Evolutionary conservation across 1,139 yeast genomes (phyloP).

Genomic region (Tardiomyces digboiensis): DNA sequence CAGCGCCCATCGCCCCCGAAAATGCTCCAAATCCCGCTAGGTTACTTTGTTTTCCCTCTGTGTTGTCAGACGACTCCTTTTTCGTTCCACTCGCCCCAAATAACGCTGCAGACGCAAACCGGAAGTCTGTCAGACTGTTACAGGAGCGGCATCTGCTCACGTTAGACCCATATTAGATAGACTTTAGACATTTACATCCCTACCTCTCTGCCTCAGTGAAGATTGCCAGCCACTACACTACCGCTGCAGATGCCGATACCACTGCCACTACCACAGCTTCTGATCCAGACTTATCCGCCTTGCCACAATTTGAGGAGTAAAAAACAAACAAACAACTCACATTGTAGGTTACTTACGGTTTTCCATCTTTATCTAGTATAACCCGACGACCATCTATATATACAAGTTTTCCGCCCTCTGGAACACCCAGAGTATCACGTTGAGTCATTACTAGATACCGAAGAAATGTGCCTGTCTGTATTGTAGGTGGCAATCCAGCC

Average conservation of each 20-base stretch:
- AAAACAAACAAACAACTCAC: too few relatives aligned
- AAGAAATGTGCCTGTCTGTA: too few relatives aligned
- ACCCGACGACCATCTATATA: conserved; percentile 49
- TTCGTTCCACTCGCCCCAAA: conserved; percentile 16
- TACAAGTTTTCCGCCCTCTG: not conserved
- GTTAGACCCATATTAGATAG: conserved; percentile 4
- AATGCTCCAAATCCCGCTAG: not conserved
- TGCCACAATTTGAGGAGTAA: too few relatives aligned
- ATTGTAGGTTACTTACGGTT: conserved; percentile 56
- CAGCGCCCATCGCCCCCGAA: conserved; percentile 1
- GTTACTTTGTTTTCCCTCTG: not conserved
- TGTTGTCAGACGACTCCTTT: conserved; percentile 7
- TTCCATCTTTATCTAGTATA: conserved; percentile 78
- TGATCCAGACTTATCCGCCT: too few relatives aligned
- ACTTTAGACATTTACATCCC: conserved; percentile 5
- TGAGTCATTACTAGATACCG: too few relatives aligned
- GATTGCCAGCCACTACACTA: too few relatives aligned
- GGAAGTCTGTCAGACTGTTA: conserved; percentile 68
- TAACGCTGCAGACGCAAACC: conserved; percentile 39
- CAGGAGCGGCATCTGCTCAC: conserved; percentile 66
- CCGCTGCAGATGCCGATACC: too few relatives aligned
- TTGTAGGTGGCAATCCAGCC: too few relatives aligned
- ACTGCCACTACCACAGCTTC: too few relatives aligned
- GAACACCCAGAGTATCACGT: not conserved
- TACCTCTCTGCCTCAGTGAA: too few relatives aligned